Evolutionary conservation across 345 rosid species (phyloP), one percentile per base, ranked within the genome.

Genomic region (Turritis glabra): DNA sequence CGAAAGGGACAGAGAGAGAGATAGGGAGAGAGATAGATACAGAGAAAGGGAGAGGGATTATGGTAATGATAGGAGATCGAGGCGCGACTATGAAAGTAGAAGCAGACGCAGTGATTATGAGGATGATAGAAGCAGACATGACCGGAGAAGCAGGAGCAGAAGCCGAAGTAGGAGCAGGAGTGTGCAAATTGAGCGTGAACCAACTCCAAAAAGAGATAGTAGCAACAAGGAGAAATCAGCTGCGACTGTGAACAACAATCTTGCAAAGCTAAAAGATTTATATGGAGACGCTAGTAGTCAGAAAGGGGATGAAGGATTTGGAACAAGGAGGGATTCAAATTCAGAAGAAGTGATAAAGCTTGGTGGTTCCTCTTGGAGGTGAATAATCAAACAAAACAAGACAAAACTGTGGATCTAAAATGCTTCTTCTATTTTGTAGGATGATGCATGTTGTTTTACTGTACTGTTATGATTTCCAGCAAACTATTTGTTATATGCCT

Each of bases 331-430:
- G 64, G 91, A 89, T 58, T 84, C 62, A 64, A 72, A 84, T 50
- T 82, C 92, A 5, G 96, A 92, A 79, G 99, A 95, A 82, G 97
- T 95, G 53, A 85, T 95, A 12, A 87, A 94, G 81, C 94, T 95
- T 29, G 98, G 99, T 47, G 98, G 91, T 43, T 84, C 90, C 64
- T 69, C 82, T 10, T 92, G 97, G 97, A 92, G 80, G 70, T 89
- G 82, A 69, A 71, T n/a, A n/a, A n/a, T n/a, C n/a, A 33, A 4
- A 14, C 0, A 22, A 6, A 23, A 27, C 1, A 15, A 23, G 32
- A 12, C 19, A 32, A 32, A 43, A 48, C 71, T 46, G 37, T 66
- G 59, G 66, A 61, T 26, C 53, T 53, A 9, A 52, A 38, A 50
- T 51, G 33, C 69, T 50, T 59, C 27, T 27, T 67, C 32, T 44